phyloP scores from a whole-genome alignment of 2,329 filamentous ascomycete species.

The Aureobasidium namibiae region DNA sequence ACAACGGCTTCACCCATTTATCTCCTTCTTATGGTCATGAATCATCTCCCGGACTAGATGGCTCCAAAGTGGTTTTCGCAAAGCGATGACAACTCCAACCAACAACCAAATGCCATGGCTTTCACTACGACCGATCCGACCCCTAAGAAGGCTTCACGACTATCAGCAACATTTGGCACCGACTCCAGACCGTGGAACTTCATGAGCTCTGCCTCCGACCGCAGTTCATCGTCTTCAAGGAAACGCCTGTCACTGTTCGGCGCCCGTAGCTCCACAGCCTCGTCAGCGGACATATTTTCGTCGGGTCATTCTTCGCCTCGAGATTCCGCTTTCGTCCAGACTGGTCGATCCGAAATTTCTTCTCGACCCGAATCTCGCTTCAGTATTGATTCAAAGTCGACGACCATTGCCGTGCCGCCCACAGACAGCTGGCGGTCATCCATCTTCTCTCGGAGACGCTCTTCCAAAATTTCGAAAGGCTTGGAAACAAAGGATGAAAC shows the following conservation, averaged over 20 bases:
- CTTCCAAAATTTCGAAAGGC: neutral
- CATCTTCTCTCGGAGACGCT: constrained; percentile 10
- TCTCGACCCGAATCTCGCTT: constrained; percentile 7
- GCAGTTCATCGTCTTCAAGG: neutral
- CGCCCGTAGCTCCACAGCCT: neutral
- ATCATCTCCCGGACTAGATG: constrained; percentile 9
- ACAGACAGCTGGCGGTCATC: constrained; percentile 12
- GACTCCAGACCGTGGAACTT: constrained; percentile 11
- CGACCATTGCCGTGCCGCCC: neutral
- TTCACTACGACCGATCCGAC: neutral
- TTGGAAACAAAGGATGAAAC: constrained; percentile 12
- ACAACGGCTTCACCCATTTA: neutral
- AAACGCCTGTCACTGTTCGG: constrained; percentile 11
- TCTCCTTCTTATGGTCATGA: constrained; percentile 4
- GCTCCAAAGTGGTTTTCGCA: constrained; percentile 11
- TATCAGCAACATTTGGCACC: constrained; percentile 10
- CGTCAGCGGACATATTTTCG: constrained; percentile 7
- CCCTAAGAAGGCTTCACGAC: neutral
- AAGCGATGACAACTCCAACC: neutral
- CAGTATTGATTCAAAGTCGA: constrained; percentile 9
- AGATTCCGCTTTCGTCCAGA: neutral
- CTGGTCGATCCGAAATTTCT: neutral
- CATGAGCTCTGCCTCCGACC: neutral
- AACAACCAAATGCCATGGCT: neutral
- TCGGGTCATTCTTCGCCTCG: neutral